These are phyloP conservation scores for Tulasnella sp. DNA, from an alignment of 768 basidiomycete genomes.

Conservation along the genomic window DNA sequence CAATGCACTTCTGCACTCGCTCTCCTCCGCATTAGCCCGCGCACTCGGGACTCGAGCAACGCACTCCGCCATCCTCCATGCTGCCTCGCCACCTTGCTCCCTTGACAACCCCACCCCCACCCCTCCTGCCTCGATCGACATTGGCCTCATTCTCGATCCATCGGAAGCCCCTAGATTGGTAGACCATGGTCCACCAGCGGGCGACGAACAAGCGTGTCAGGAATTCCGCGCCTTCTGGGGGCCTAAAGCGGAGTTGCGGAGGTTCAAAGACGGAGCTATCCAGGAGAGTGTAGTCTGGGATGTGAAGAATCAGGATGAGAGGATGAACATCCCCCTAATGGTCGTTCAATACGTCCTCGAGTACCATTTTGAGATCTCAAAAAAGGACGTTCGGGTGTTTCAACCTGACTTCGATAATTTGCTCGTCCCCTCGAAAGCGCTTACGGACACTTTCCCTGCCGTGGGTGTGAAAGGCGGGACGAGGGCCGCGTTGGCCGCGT, in stretches of 20 bases:
- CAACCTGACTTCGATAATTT: slow-evolving; percentile 40
- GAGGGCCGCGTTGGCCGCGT: slow-evolving; percentile 66
- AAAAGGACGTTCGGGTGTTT: slow-evolving; percentile 38
- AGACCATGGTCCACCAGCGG: slow-evolving; percentile 84
- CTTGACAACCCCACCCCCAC: slow-evolving; percentile 48
- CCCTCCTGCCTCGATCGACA: slow-evolving; percentile 51
- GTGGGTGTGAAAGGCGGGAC: neutral
- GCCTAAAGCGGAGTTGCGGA: slow-evolving; percentile 82
- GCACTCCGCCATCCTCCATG: slow-evolving; percentile 60
- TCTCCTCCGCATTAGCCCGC: slow-evolving; percentile 48
- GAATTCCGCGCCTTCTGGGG: slow-evolving; percentile 90
- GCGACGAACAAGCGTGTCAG: slow-evolving; percentile 55
- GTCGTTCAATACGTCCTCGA: slow-evolving; percentile 75
- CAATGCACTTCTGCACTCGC: slow-evolving; percentile 38
- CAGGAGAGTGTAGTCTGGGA: slow-evolving; percentile 97
- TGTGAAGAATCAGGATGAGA: slow-evolving; percentile 66
- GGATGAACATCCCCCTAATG: slow-evolving; percentile 71
- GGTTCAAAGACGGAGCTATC: slow-evolving; percentile 96
- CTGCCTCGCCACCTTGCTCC: slow-evolving; percentile 31
- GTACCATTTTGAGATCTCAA: slow-evolving; percentile 70
- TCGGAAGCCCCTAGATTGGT: slow-evolving; percentile 80
- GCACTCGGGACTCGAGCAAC: slow-evolving; percentile 77
- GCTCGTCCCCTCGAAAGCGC: neutral
- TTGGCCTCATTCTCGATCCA: slow-evolving; percentile 78
- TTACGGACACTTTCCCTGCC: neutral